Base-by-base conservation (phyloP, 108 stramenopile species). In the Pseudonitzschia delicatissima region DNA sequence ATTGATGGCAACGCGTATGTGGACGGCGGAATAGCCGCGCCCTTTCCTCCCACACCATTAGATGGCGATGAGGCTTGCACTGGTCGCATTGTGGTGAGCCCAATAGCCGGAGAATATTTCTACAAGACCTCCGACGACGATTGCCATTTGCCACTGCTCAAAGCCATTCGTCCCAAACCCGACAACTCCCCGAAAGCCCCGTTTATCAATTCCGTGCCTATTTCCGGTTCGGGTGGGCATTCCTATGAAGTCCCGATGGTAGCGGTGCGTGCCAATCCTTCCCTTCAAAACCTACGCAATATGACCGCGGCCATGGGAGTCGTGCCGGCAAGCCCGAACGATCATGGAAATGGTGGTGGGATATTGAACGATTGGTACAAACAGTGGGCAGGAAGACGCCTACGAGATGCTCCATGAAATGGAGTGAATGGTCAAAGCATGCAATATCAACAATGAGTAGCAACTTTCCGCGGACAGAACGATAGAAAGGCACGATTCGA, bases 21-120 rank as follows among this genome's bases (percentile, higher is more conserved):
- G 25, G 85, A 86, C 71, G 82, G 85, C 20, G 82, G 80, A 13
- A 83, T 86, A 36, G 66, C 82, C 7, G 73, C 71, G 36, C 85
- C 82, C 11, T 72, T 72, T 64, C 82, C 85, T 32, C 68, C 71
- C 6, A 77, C 79, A 7, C 69, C 78, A 15, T 11, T 44, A 6
- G 78, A 80, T 37, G n/a, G 28, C 34, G 49, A 71, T 17, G 34
- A 61, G 13, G 51, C 39, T 31, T 53, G 45, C 36, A 23, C 49
- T 2, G 60, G 40, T 15, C 61, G 66, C 11, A 77, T 85, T 25
- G 45, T 73, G 2, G 60, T 85, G 11, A 75, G 77, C 50, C 81
- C 82, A 4, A 80, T 80, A 26, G 71, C 79, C 37, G 81, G 81
- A 33, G 53, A 55, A 0, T 55, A 55, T 33, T 55, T 15, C 17